Percentiles rank a stretch among this genome's conserved stretches.
phyloP scores from a whole-genome alignment of 2,329 filamentous ascomycete species.

The Aspergillus nomiae region DNA sequence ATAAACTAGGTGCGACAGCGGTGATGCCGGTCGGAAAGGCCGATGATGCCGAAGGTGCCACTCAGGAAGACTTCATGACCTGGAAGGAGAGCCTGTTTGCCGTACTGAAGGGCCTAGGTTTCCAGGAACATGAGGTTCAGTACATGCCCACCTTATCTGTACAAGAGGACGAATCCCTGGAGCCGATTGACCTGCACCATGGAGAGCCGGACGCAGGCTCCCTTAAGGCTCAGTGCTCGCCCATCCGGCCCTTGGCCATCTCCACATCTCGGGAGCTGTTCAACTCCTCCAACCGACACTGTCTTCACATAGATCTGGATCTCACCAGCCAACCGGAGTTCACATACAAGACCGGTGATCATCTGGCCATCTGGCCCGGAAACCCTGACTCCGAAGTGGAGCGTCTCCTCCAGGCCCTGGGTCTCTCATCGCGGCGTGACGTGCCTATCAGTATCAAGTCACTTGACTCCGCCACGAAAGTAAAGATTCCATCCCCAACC shows the following conservation, averaged over 20 bases:
- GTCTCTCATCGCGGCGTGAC: conserved; percentile 49
- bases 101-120: conserved; percentile 72
- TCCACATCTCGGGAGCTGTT: conserved; percentile 79
- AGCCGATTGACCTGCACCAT: conserved; percentile 75
- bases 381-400: conserved; percentile 86
- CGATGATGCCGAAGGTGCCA: conserved; percentile 89
- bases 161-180: conserved; percentile 70
- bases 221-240: conserved; percentile 68
- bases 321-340: conserved; percentile 75
- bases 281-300: conserved; percentile 76
- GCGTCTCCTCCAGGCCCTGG: conserved; percentile 72
- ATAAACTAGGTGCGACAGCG: conserved; percentile 72
- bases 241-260: conserved; percentile 83
- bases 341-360: conserved; percentile 90
- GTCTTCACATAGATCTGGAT: conserved; percentile 86
- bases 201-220: conserved; percentile 82
- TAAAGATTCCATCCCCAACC: conserved; percentile 87
- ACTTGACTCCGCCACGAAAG: conserved; percentile 68
- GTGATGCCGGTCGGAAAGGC: conserved; percentile 84
- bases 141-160: conserved; percentile 85
- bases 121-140: conserved; percentile 85
- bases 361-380: conserved; percentile 88
- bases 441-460: conserved; percentile 57
- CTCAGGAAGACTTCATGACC: conserved; percentile 93
- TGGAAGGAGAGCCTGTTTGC: conserved; percentile 97